Percentiles rank a stretch among this genome's conserved stretches.
These are phyloP conservation scores for Eutrema yunnanense DNA, from an alignment of 345 rosid species.

Conservation along the genomic window DNA sequence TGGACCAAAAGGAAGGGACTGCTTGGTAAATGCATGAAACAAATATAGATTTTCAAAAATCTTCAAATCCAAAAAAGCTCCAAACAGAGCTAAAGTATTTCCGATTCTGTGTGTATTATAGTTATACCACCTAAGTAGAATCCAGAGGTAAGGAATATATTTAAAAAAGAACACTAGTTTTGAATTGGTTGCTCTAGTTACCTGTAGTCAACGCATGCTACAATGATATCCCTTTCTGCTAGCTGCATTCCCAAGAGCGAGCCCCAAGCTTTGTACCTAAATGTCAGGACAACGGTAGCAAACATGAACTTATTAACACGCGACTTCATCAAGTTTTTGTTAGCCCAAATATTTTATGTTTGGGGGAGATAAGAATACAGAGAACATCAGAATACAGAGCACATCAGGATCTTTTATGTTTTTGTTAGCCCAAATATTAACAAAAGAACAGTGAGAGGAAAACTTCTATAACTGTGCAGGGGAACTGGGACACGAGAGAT, in stretches of 20 bases:
- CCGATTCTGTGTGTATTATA: neutral
- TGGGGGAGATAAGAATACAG: neutral
- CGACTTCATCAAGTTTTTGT: conserved; percentile 8
- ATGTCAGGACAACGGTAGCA: neutral
- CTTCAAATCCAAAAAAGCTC: neutral
- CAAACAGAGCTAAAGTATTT: neutral
- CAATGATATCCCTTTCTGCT: conserved; percentile 90
- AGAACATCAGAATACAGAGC: neutral
- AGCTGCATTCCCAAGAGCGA: conserved; percentile 85
- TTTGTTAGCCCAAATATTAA: neutral
- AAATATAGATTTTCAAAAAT: neutral
- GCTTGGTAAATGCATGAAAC: neutral
- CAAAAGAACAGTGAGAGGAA: neutral
- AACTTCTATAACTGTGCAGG: neutral
- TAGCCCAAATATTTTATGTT: too few relatives aligned
- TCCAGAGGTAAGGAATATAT: neutral
- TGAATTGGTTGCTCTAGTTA: conserved; percentile 20
- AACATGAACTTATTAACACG: conserved; percentile 14
- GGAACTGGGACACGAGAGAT: neutral
- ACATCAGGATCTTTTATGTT: neutral
- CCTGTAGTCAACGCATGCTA: conserved; percentile 98
- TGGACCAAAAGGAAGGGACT: conserved; percentile 24
- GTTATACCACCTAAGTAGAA: neutral
- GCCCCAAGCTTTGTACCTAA: conserved; percentile 98
- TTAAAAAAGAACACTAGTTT: neutral